Conservation (phyloP, 2,329 filamentous ascomycete species). For the Botrytis squamosa region DNA sequence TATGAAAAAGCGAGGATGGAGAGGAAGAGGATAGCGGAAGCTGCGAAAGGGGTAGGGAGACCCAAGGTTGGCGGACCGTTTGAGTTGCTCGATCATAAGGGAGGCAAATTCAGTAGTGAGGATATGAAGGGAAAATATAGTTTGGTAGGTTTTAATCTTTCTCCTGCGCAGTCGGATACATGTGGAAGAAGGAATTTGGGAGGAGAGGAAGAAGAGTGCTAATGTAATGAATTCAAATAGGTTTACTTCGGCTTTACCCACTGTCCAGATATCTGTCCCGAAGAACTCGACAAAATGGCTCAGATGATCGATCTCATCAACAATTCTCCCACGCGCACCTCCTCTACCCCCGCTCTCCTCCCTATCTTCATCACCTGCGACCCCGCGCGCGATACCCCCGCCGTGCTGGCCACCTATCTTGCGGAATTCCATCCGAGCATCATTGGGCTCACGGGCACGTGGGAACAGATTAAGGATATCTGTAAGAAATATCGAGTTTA, state of each 20-base stretch:
- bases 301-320: slow-evolving; percentile 78
- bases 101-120: slow-evolving; percentile 71
- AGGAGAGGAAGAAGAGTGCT: background rate
- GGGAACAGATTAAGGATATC: slow-evolving; percentile 88
- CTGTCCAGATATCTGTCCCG: slow-evolving; percentile 97
- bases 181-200: too few species aligned
- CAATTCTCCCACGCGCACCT: slow-evolving; percentile 38
- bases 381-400: slow-evolving; percentile 83
- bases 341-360: slow-evolving; percentile 50
- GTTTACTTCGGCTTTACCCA: slow-evolving; percentile 98
- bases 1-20: slow-evolving; percentile 90
- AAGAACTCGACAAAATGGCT: slow-evolving; percentile 99
- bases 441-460: slow-evolving; percentile 86
- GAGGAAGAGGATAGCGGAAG: slow-evolving; percentile 82
- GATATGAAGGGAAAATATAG: slow-evolving; percentile 85
- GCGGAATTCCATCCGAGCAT: slow-evolving; percentile 86
- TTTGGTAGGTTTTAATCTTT: slow-evolving; percentile 55
- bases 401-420: slow-evolving; percentile 81
- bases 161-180: too few species aligned
- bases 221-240: slow-evolving; percentile 44
- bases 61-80: slow-evolving; percentile 93
- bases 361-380: slow-evolving; percentile 94
- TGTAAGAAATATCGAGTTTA: slow-evolving; percentile 98
- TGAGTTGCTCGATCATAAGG: slow-evolving; percentile 76
- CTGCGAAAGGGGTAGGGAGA: slow-evolving; percentile 86